These are phyloP conservation scores for Ordospora pajunii DNA, from an alignment of 371 early-diverging fungal genomes.

Conservation along the genomic window DNA sequence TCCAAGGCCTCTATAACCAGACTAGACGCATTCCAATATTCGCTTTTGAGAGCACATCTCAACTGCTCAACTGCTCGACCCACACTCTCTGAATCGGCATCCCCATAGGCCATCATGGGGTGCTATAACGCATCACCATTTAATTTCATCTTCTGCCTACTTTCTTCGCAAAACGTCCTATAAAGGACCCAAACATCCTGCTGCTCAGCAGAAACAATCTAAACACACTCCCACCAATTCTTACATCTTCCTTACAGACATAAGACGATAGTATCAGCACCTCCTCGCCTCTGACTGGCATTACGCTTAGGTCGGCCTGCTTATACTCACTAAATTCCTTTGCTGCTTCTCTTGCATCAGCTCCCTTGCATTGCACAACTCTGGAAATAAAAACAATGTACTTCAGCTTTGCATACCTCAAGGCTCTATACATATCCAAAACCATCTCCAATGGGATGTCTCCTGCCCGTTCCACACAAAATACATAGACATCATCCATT, in stretches of 20 bases:
- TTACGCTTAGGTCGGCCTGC: background rate
- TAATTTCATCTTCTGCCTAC: background rate
- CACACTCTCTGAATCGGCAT: background rate
- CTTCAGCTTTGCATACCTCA: background rate
- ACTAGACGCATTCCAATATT: background rate
- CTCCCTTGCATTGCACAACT: background rate
- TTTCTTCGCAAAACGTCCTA: background rate
- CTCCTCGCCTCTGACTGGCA: conserved; percentile 10
- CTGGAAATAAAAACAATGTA: conserved; percentile 1
- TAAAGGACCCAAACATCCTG: conserved; percentile 1
- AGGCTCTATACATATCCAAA: background rate
- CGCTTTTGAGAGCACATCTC: background rate
- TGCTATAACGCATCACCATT: too few relatives aligned
- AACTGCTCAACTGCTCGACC: background rate
- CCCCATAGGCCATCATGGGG: too few relatives aligned
- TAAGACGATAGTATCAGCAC: background rate
- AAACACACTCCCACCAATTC: background rate
- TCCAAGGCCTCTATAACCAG: background rate
- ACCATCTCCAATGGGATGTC: conserved; percentile 22
- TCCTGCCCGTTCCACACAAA: background rate
- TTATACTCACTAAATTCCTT: conserved; percentile 12
- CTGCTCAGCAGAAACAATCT: conserved; percentile 6
- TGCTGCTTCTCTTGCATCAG: background rate
- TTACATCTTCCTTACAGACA: background rate
- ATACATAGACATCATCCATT: background rate